Conservation (phyloP, 2,329 filamentous ascomycete genomes). For the Xylaria digitata region DNA sequence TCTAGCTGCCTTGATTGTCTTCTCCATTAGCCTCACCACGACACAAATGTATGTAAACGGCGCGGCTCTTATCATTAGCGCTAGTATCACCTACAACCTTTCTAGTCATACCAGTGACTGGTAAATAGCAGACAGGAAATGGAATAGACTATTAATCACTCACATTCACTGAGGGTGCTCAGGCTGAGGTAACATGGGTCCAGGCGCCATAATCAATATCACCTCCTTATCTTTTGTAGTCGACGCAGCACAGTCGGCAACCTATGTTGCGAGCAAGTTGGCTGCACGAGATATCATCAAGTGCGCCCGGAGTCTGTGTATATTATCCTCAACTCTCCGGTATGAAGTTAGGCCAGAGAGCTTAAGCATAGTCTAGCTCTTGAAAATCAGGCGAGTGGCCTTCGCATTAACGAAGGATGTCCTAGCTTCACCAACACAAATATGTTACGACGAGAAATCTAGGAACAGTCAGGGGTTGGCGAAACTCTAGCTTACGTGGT, state of each 20-base stretch:
- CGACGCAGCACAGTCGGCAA: slow-evolving; percentile 22
- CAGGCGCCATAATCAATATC: slow-evolving; percentile 39
- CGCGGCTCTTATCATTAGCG: slow-evolving; percentile 11
- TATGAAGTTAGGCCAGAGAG: neutral
- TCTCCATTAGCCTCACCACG: no score
- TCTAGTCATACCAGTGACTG: neutral
- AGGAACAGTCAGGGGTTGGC: slow-evolving; percentile 24
- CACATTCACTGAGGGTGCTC: slow-evolving; percentile 34
- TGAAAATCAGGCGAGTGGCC: slow-evolving; percentile 35
- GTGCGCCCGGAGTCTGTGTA: slow-evolving; percentile 33
- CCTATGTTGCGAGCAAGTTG: slow-evolving; percentile 40
- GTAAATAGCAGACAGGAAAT: slow-evolving; percentile 19
- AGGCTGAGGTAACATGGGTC: slow-evolving; percentile 36
- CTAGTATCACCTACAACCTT: slow-evolving; percentile 5
- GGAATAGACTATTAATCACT: slow-evolving; percentile 15
- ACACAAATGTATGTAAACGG: slow-evolving; percentile 12
- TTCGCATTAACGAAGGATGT: slow-evolving; percentile 43
- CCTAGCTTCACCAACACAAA: slow-evolving; percentile 40
- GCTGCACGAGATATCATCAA: slow-evolving; percentile 34
- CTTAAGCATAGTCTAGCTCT: slow-evolving; percentile 22
- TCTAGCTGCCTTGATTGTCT: no score
- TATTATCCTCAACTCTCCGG: neutral
- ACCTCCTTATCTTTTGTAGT: slow-evolving; percentile 35
- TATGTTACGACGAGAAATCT: slow-evolving; percentile 31
- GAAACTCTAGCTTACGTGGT: no score